Percentiles rank a stretch among this genome's conserved stretches.
These are phyloP conservation scores for Emmonsiellopsis sp. DNA, from an alignment of 2,329 filamentous ascomycete genomes.

Conservation along the genomic window DNA sequence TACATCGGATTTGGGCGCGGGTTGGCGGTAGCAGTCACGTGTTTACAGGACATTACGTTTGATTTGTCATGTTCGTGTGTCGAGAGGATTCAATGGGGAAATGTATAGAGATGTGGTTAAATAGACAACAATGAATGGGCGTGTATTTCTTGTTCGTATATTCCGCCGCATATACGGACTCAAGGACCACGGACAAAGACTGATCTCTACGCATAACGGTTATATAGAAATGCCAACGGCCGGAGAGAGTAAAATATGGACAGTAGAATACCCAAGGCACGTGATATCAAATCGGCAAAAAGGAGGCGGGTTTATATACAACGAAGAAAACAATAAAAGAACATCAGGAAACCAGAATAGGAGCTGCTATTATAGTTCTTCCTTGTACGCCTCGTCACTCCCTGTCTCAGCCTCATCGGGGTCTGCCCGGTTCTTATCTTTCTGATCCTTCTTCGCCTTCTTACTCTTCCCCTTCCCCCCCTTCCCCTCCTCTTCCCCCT, in stretches of 20 bases:
- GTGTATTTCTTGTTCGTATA: too few species aligned
- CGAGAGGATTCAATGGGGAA: not conserved
- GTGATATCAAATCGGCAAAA: not conserved
- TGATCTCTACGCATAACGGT: too few species aligned
- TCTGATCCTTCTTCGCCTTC: constrained; percentile 13
- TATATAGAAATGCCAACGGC: too few species aligned
- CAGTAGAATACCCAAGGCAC: not conserved
- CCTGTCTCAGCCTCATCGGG: constrained; percentile 16
- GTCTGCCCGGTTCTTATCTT: constrained; percentile 5
- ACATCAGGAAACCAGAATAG: not conserved
- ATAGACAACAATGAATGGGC: too few species aligned
- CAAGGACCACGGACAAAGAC: too few species aligned
- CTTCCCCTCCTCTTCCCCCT: constrained; percentile 8
- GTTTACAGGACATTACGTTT: not conserved
- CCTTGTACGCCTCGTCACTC: constrained; percentile 31
- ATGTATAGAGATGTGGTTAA: not conserved
- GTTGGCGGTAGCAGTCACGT: not conserved
- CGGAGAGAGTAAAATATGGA: not conserved
- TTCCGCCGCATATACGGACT: too few species aligned
- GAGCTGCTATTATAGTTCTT: constrained; percentile 25
- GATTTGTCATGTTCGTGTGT: not conserved
- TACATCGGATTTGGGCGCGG: not conserved
- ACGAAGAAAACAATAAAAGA: not conserved
- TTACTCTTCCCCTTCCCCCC: not conserved
- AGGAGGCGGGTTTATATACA: not conserved